Base-by-base conservation (phyloP, 805 yeast species). In the Spathaspora hagerdaliae region DNA sequence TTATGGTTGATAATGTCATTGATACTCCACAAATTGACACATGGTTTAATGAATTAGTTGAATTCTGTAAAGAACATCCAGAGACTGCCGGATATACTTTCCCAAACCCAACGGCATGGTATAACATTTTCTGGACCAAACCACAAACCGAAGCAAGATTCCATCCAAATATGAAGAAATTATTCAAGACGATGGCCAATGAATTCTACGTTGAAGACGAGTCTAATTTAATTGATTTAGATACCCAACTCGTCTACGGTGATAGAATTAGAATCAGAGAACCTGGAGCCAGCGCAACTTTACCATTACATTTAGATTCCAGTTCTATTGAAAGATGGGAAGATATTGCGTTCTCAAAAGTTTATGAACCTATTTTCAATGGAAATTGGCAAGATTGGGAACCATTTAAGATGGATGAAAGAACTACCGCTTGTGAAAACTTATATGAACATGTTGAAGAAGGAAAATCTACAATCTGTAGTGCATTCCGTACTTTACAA, bases 281-380 rank as follows among this genome's bases (percentile, higher is more conserved):
- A 6, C 74, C 76, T 0, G 76, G 76, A 9, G 51, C 54, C 11
- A 34, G 29, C 7, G 55, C 61, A n/a, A 47, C 71, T 1, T 56
- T 72, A 31, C 65, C 64, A n/a, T 63, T 69, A 13, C 77, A 73
- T 44, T 54, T 62, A 12, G 77, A 73, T 48, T 64, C 69, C 10
- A 63, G 71, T 14, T 63, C 72, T 1, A 54, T 73, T 33, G 77
- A 72, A 50, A 52, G 78, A 40, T 74, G 78, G 78, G 77, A 73
- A 51, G 77, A 74, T 52, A 50, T 44, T 11, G 61, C 55, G 24
- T 74, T 71, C 52, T 49, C 70, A n/a, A 50, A 54, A 9, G 63
- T 60, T 26, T 74, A 74, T 51, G 44, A 53, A 6, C 59, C 56
- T 36, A 69, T 74, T 19, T 64, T 67, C 31, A 64, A 62, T 27